Evolutionary conservation across 129 eudicot species (phyloP).

Genomic region (Chrysanthemum lavandulifolium): DNA sequence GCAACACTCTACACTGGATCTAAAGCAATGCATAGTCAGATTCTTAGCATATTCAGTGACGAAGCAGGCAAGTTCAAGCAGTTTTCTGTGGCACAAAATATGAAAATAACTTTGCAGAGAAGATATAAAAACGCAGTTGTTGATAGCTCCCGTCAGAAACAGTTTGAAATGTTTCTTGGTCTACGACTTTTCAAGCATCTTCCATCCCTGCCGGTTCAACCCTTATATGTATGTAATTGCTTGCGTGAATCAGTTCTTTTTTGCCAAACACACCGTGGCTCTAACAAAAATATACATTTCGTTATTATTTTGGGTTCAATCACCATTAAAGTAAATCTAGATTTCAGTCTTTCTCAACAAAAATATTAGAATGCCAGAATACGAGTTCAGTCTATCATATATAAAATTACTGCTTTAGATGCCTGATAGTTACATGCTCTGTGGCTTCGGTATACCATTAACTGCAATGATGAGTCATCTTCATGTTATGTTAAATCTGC

Average conservation of each 20-base stretch:
- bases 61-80: conserved; percentile 94
- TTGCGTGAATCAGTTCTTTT: not conserved
- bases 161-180: conserved; percentile 92
- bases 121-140: conserved; percentile 96
- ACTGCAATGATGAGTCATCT: conserved; percentile 4
- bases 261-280: not conserved
- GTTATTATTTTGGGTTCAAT: conserved; percentile 13
- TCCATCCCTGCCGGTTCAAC: conserved; percentile 66
- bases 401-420: no score
- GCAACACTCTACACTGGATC: conserved; percentile 97
- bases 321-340: not conserved
- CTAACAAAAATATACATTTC: not conserved
- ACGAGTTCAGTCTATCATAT: no score
- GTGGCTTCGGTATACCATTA: conserved; percentile 23
- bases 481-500: conserved; percentile 16
- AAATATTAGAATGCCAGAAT: conserved; percentile 14
- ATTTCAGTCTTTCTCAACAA: not conserved
- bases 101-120: conserved; percentile 94
- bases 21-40: conserved; percentile 99
- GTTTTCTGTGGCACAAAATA: conserved; percentile 95
- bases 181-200: conserved; percentile 87
- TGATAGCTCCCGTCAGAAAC: conserved; percentile 99
- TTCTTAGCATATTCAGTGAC: conserved; percentile 87
- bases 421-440: not conserved
- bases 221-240: conserved; percentile 68